A percentile compares a stretch with the other conserved stretches of the same genome.
Conservation (phyloP, 768 basidiomycete genomes). For the Kondoa subrosea region DNA sequence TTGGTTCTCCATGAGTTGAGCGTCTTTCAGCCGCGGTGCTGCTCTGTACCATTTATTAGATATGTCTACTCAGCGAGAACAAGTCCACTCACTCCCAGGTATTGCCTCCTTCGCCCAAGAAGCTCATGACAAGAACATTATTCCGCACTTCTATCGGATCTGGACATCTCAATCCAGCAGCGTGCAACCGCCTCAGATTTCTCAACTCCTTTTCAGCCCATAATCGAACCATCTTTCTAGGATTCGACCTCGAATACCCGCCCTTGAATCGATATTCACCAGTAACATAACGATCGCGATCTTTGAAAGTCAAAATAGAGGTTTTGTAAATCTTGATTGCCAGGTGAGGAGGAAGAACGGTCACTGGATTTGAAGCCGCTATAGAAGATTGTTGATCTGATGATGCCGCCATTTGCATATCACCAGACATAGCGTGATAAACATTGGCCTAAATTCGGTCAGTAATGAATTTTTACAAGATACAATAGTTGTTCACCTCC, state of each 20-base stretch:
- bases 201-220: slow-evolving; percentile 99
- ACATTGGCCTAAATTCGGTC: slow-evolving; percentile 99
- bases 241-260: slow-evolving; percentile 62
- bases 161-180: slow-evolving; percentile 73
- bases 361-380: neutral
- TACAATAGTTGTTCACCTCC: slow-evolving; percentile 46
- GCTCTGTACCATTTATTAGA: slow-evolving; percentile 42
- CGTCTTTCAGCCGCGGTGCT: slow-evolving; percentile 85
- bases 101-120: slow-evolving; percentile 74
- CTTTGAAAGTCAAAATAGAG: slow-evolving; percentile 90
- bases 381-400: neutral
- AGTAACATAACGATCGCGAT: slow-evolving; percentile 87
- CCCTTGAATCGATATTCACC: slow-evolving; percentile 90
- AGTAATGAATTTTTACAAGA: too few species aligned
- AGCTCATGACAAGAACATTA: slow-evolving; percentile 91
- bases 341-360: slow-evolving; percentile 39
- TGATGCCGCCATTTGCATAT: slow-evolving; percentile 29
- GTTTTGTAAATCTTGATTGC: slow-evolving; percentile 98
- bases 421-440: slow-evolving; percentile 58
- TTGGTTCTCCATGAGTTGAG: slow-evolving; percentile 41
- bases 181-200: slow-evolving; percentile 64
- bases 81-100: slow-evolving; percentile 21
- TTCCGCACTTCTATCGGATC: slow-evolving; percentile 83
- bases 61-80: neutral
- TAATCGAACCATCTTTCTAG: slow-evolving; percentile 91